phyloP scores from a whole-genome alignment of 768 basidiomycete species.

The Hericium rajendrae region DNA sequence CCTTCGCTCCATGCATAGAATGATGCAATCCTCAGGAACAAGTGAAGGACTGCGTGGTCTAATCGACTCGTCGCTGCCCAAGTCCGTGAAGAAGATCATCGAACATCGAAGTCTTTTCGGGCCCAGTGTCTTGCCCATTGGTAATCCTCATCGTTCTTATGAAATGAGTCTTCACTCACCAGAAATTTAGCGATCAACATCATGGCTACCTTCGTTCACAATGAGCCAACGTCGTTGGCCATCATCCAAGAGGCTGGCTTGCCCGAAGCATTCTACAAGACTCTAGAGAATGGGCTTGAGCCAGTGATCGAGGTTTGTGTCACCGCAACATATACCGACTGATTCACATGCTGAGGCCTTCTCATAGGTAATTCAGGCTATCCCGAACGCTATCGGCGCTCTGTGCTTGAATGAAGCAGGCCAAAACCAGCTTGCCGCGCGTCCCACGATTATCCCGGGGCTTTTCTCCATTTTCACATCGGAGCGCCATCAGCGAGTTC shows the following conservation, averaged over 20 bases:
- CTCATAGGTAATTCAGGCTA: slow-evolving; percentile 74
- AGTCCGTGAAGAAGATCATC: slow-evolving; percentile 83
- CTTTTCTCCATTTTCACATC: slow-evolving; percentile 85
- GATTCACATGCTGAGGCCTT: neutral
- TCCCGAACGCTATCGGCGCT: slow-evolving; percentile 93
- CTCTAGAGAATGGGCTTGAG: slow-evolving; percentile 78
- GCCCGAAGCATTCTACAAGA: slow-evolving; percentile 81
- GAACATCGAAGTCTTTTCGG: slow-evolving; percentile 79
- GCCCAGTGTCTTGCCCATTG: slow-evolving; percentile 73
- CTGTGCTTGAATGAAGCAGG: slow-evolving; percentile 90
- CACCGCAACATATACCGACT: neutral
- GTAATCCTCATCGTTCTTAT: slow-evolving; percentile 32
- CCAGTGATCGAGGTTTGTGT: slow-evolving; percentile 71
- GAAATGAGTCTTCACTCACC: neutral
- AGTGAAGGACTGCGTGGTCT: slow-evolving; percentile 91
- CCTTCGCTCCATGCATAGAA: slow-evolving; percentile 85
- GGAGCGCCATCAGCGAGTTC: slow-evolving; percentile 68
- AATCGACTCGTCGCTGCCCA: slow-evolving; percentile 81
- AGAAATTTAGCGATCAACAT: slow-evolving; percentile 70
- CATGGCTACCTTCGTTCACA: slow-evolving; percentile 96
- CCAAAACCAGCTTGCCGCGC: slow-evolving; percentile 66
- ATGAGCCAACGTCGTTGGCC: slow-evolving; percentile 89
- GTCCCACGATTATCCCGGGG: slow-evolving; percentile 74
- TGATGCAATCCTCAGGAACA: slow-evolving; percentile 94
- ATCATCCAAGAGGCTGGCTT: slow-evolving; percentile 89